Percentiles rank a stretch among this genome's conserved stretches.
Conservation (phyloP, 2,329 filamentous ascomycete species). For the Pyricularia pennisetigena region DNA sequence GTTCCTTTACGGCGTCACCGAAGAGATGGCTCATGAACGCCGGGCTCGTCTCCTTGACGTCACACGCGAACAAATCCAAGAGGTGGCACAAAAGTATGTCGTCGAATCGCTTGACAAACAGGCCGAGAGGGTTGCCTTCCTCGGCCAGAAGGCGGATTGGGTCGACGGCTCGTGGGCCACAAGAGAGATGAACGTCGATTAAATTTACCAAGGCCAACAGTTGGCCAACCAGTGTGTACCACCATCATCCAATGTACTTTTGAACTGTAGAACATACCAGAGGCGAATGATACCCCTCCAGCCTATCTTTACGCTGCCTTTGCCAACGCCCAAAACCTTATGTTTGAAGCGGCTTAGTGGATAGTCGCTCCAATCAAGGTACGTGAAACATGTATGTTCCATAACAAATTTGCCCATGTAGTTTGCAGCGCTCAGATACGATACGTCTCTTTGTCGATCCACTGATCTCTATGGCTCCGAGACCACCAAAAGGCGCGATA, state of each 20-base stretch:
- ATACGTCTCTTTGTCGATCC: conserved; percentile 47
- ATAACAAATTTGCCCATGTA: neutral
- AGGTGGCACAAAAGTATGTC: conserved; percentile 73
- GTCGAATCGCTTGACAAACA: conserved; percentile 54
- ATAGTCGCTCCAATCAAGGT: neutral
- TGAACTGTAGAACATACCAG: neutral
- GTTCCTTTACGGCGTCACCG: conserved; percentile 76
- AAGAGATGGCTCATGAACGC: conserved; percentile 80
- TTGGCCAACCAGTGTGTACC: neutral
- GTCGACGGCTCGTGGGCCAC: conserved; percentile 65
- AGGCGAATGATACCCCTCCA: conserved; percentile 1
- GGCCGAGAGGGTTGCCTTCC: conserved; percentile 57
- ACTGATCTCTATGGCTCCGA: conserved; percentile 35
- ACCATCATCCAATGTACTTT: neutral
- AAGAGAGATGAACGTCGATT: conserved; percentile 60
- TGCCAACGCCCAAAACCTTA: neutral
- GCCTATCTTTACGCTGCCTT: neutral
- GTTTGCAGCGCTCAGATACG: conserved; percentile 49
- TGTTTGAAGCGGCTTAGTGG: neutral
- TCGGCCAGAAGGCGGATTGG: conserved; percentile 79
- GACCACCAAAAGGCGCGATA: conserved; percentile 55
- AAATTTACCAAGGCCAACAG: neutral
- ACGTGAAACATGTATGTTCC: neutral
- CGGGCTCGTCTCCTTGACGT: conserved; percentile 83
- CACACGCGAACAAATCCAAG: conserved; percentile 65